Base-by-base conservation (phyloP, 2,329 filamentous ascomycete genomes). In the Ilyonectria robusta region DNA sequence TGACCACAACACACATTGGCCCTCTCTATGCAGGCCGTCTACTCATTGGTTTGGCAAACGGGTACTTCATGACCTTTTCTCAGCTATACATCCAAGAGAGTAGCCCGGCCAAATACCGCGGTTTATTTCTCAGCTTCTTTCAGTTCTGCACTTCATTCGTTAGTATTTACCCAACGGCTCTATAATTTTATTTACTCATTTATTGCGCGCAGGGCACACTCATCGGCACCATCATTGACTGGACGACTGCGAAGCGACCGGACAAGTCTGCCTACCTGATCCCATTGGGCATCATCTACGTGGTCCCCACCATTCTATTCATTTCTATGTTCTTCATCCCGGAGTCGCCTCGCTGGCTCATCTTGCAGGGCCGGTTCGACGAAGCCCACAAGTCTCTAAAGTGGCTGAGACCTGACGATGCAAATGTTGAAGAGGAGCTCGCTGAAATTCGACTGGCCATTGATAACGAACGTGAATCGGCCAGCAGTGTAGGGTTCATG, bases 21-120 rank as follows among this genome's bases (percentile, higher is more conserved):
- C 57, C 72, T 2, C 51, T 74, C 0, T 74, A 74, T 6, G 42
- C 59, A 1, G 72, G 72, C 0, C 65, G 72, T 1, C 26, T 74
- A 4, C 44, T 74, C 2, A 73, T 74, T 2, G 72, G 72, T 9
- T 54, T 74, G 3, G 70, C 72, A 1, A 74, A 74, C 4, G 72
- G 72, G 1, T 73, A 73, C 31, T 74, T 74, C 37, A 74, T 74
- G 72, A 74, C 68, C 0, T 74, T 74, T 4, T 71, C 72, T 1
- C 72, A 74, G 35, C 70, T 74, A 0, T 74, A 74, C 11, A 65
- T 74, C 1, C 72, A 74, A 17, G 72, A 74, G 26, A 69, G 55
- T 6, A 74, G 72, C 1, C 72, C 72, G 0, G 72, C 72, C 4
- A 74, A 73, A 48, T 74, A 74, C 8, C 61, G 72, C 8, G 72